These are phyloP conservation scores for Podila epicladia DNA, from an alignment of 192 early-diverging fungal species.

Conservation along the genomic window DNA sequence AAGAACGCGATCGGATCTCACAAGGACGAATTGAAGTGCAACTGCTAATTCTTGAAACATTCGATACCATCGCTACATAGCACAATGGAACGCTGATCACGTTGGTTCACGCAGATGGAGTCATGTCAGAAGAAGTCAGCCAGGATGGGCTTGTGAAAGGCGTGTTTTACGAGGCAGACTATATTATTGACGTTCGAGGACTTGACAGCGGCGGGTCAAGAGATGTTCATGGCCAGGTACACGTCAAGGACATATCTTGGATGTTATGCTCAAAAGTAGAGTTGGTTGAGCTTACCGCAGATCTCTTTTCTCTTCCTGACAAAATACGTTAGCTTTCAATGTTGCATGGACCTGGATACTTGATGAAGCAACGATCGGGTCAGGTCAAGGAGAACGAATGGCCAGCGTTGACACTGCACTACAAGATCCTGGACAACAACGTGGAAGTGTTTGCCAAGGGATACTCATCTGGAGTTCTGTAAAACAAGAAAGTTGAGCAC, in stretches of 20 bases:
- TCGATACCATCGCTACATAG: conserved; percentile 9
- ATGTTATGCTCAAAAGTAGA: too few relatives aligned
- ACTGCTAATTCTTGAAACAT: too few relatives aligned
- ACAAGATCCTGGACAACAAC: conserved; percentile 68
- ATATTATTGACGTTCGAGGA: conserved; percentile 59
- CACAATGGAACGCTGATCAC: conserved; percentile 60
- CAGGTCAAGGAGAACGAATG: conserved; percentile 47
- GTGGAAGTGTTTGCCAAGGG: conserved; percentile 69
- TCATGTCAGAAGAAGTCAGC: conserved; percentile 50
- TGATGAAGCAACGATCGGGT: conserved; percentile 21
- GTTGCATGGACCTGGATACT: conserved; percentile 58
- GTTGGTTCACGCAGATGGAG: conserved; percentile 63
- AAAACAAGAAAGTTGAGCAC: neutral
- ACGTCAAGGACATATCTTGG: neutral
- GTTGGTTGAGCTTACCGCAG: neutral
- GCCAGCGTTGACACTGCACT: conserved; percentile 60
- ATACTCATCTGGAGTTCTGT: conserved; percentile 63
- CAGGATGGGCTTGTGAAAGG: conserved; percentile 62
- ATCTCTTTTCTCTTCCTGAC: neutral
- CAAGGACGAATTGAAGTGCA: neutral
- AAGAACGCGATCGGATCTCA: neutral
- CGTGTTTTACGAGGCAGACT: conserved; percentile 55
- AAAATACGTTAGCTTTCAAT: conserved; percentile 50
- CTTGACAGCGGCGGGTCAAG: conserved; percentile 63
- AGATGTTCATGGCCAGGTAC: conserved; percentile 66